These are phyloP conservation scores for Cryptosporidium tyzzeri DNA, from an alignment of 169 alveolate genomes.

Conservation along the genomic window DNA sequence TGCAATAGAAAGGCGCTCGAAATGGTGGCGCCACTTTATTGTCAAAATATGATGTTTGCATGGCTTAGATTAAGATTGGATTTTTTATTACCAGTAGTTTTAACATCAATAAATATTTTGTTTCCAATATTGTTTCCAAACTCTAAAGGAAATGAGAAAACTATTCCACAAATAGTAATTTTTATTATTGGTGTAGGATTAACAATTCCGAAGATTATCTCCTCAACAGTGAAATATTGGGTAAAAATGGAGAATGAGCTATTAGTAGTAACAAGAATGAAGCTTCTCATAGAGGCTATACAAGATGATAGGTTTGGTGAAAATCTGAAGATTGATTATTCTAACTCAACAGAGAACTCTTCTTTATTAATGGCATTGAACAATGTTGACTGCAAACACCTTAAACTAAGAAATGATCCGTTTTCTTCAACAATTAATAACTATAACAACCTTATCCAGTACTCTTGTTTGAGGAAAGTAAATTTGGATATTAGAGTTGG, in stretches of 20 bases:
- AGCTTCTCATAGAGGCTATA: not conserved
- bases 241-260: conserved; percentile 60
- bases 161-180: conserved; percentile 1
- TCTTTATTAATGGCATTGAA: conserved; percentile 2
- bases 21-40: conserved; percentile 32
- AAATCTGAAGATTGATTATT: not conserved
- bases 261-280: conserved; percentile 51
- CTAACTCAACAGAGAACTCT: not conserved
- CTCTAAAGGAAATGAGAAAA: not conserved
- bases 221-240: conserved; percentile 59
- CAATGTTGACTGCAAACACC: conserved; percentile 31
- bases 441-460: not conserved
- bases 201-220: conserved; percentile 41
- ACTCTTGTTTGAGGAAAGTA: conserved; percentile 18
- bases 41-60: conserved; percentile 37
- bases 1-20: not conserved
- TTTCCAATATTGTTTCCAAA: conserved; percentile 17
- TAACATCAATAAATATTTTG: conserved; percentile 29
- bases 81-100: conserved; percentile 31
- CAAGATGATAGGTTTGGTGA: conserved; percentile 14
- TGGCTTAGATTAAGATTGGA: conserved; percentile 65
- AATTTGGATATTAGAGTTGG: conserved; percentile 38
- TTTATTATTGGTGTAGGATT: conserved; percentile 27
- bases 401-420: conserved; percentile 28
- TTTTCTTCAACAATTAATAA: not conserved